Evolutionary conservation across 768 basidiomycete species (phyloP), one percentile per base, ranked within the genome.

Genomic region (Serpula lacrymans): DNA sequence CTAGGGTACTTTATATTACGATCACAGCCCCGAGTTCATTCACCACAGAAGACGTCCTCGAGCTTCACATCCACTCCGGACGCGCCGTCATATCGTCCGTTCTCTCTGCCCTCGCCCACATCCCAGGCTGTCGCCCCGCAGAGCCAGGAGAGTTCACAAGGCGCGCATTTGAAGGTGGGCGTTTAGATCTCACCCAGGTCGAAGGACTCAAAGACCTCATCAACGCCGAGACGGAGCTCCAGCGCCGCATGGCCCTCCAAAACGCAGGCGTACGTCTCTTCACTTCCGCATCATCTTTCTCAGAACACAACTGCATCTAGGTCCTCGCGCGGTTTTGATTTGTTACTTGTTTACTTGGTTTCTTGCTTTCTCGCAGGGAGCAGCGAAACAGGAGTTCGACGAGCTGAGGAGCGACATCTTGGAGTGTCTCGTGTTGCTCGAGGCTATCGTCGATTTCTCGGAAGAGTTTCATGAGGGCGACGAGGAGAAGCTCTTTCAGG

Each of bases 391-490:
- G 8, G 73, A 74, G 36, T 84, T 85, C 45, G 81, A 88, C 34
- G 55, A 71, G 4, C 60, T 95, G 35, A 69, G 92, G 39, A 59
- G 61, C 6, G 72, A 78, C 10, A 81, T 89, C 13, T 75, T 95
- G 17, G 69, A 75, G 21, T 85, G 83, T 36, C 74, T 91, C 16
- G 81, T 92, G 9, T 74, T 81, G 46, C 70, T 90, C 4, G 93
- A 96, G 61, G 93, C 92, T 1, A 64, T 94, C 14, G 93, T 96
- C 39, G 92, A 95, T 59, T 96, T 94, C 60, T 89, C 89, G 5
- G 92, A 96, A 63, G 87, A 84, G 21, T 54, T 64, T 11, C 92
- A 94, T 53, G 87, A 89, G 25, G 76, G 94, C 28, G 90, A 62
- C 7, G 59, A 93, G 53, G 84, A 85, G n/a, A 82, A 74, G 7